Evolutionary conservation across 140 eudicot genomes (phyloP).

Genomic region (Flaveria floridana): DNA sequence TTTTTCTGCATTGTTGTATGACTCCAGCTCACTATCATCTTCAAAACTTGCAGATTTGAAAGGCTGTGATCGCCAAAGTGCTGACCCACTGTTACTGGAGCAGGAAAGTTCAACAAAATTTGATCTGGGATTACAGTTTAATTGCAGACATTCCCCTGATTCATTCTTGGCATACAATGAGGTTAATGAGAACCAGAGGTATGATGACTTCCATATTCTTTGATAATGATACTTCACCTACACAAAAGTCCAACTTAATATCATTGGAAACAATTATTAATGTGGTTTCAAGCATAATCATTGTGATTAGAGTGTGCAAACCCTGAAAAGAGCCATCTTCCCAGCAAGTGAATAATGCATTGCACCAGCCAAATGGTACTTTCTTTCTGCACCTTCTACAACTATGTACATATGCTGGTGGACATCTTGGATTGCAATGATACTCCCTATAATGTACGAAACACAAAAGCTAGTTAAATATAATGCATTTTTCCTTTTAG

Average conservation of each 20-base stretch:
- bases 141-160: constrained; percentile 69
- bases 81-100: constrained; percentile 53
- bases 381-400: constrained; percentile 57
- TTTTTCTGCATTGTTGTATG: constrained; percentile 34
- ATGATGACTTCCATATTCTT: constrained; percentile 65
- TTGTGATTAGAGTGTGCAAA: constrained; percentile 34
- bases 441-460: constrained; percentile 50
- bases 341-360: constrained; percentile 80
- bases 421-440: constrained; percentile 84
- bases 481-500: constrained; percentile 12
- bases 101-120: constrained; percentile 72
- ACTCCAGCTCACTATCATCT: constrained; percentile 55
- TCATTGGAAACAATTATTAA: constrained; percentile 1
- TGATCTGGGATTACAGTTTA: constrained; percentile 58
- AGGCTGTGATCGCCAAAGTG: constrained; percentile 69
- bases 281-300: background rate
- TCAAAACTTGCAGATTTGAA: constrained; percentile 47
- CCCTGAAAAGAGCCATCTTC: constrained; percentile 86
- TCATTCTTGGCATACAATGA: constrained; percentile 71
- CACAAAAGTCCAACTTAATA: constrained; percentile 20
- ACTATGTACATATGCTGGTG: constrained; percentile 78
- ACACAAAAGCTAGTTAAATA: constrained; percentile 30
- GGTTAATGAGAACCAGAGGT: constrained; percentile 63
- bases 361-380: constrained; percentile 61
- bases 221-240: constrained; percentile 82